A percentile compares a stretch with the other conserved stretches of the same genome.
Conservation (phyloP, 1,139 yeast species). For the Suhomyces chickasaworum region DNA sequence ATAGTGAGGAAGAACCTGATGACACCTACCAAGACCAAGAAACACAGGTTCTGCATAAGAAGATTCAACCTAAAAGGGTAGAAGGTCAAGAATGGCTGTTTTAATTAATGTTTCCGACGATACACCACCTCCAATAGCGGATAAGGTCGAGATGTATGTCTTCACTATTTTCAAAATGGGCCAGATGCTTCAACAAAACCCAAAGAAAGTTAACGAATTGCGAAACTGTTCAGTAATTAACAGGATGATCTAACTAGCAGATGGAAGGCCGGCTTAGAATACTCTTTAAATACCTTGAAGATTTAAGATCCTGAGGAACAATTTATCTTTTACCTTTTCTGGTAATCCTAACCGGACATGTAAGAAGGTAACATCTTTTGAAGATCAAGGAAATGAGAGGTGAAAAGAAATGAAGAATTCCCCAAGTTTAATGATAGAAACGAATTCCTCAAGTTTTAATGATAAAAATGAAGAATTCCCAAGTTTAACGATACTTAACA, state of each 20-base stretch:
- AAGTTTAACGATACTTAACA: neutral
- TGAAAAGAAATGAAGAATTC: neutral
- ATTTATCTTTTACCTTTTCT: slow-evolving; percentile 53
- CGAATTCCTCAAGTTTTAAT: neutral
- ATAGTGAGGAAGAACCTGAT: slow-evolving; percentile 77
- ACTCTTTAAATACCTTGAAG: slow-evolving; percentile 66
- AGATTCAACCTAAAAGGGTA: slow-evolving; percentile 15
- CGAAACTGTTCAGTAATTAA: slow-evolving; percentile 49
- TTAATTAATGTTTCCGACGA: slow-evolving; percentile 17
- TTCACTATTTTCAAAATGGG: slow-evolving; percentile 63
- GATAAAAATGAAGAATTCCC: no score
- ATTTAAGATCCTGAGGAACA: slow-evolving; percentile 64
- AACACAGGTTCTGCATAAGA: slow-evolving; percentile 33
- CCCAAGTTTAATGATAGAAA: no score
- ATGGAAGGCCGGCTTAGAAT: slow-evolving; percentile 91
- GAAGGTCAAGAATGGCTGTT: slow-evolving; percentile 15
- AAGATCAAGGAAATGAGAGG: no score
- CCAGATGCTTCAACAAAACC: slow-evolving; percentile 47
- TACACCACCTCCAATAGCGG: slow-evolving; percentile 18
- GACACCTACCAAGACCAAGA: slow-evolving; percentile 84
- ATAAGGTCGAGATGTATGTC: slow-evolving; percentile 50
- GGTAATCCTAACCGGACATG: slow-evolving; percentile 32
- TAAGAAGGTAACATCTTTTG: slow-evolving; percentile 6
- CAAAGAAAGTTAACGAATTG: slow-evolving; percentile 57
- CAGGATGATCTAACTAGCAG: slow-evolving; percentile 84